Base-by-base conservation (phyloP, 208 protist species). In the Novymonas esmeraldas region DNA sequence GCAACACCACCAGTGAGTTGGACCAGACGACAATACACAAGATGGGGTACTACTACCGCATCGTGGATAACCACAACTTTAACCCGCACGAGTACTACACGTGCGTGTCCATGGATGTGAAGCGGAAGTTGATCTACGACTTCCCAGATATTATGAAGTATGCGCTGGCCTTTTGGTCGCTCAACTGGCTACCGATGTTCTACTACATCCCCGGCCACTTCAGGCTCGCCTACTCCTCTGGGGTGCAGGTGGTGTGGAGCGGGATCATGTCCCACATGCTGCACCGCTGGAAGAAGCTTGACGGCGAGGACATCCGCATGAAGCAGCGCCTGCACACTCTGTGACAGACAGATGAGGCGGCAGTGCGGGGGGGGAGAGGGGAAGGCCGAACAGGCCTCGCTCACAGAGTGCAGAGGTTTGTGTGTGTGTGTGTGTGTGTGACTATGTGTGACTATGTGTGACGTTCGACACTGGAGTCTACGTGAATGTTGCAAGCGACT, bases 151-250 rank as follows among this genome's bases (percentile, higher is more conserved):
- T 92, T 42, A 64, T 86, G 39, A 64, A 70, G 52, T 90, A 89
- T 48, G 75, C 79, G 1, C 61, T 92, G 50, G n/a, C 82, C 0
- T 93, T 92, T 42, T 93, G 90, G 90, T 70, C 79, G 3, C 18
- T 85, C 14, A 92, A 95, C 67, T 92, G 87, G 84, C 57, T 93
- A 0, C 81, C 87, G 13, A 79, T 95, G 71, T 94, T 95, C 64
- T 94, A 93, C 73, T 94, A 84, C 66, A 87, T 95, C 29, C 81
- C 85, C 9, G 50, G 76, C 6, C 85, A 94, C 67, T 90, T 94
- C 44, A 76, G 90, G 4, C 78, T 92, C 24, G 76, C 88, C 2
- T 95, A 93, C 70, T 76, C 71, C 7, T 82, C 81, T 11, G 56
- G 49, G 7, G 34, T 92, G 31, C 79, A 92, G 67, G 79, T 93